These are phyloP conservation scores for Boletus rubroflammeus DNA, from an alignment of 768 basidiomycete genomes.

Conservation along the genomic window DNA sequence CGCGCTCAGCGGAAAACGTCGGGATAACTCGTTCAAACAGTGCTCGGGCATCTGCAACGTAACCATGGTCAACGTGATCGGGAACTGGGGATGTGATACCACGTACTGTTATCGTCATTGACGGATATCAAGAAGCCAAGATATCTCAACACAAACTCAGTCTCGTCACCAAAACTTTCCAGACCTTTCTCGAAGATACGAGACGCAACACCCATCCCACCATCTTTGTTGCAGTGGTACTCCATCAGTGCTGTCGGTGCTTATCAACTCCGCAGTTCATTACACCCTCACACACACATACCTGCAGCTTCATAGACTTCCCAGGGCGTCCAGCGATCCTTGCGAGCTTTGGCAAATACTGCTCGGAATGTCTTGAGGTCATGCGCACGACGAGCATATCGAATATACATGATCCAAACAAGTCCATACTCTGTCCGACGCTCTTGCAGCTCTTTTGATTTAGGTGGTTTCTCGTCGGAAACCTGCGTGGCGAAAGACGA, in stretches of 20 bases:
- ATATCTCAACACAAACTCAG: conserved; percentile 84
- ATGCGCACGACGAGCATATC: conserved; percentile 85
- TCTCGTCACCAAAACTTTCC: conserved; percentile 76
- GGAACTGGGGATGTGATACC: background rate
- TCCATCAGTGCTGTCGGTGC: conserved; percentile 77
- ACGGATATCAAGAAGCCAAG: conserved; percentile 90
- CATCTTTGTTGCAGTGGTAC: conserved; percentile 83
- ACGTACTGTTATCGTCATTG: conserved; percentile 93
- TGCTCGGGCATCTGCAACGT: conserved; percentile 79
- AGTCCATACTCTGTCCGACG: conserved; percentile 70
- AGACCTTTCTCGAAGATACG: conserved; percentile 94
- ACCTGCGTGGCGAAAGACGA: conserved; percentile 49
- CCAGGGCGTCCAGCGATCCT: conserved; percentile 77
- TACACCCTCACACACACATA: conserved; percentile 27
- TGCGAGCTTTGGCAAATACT: conserved; percentile 80
- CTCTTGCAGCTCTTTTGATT: conserved; percentile 50
- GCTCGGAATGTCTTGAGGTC: conserved; percentile 75
- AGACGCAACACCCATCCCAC: conserved; percentile 67
- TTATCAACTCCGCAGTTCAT: conserved; percentile 3
- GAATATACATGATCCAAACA: conserved; percentile 89
- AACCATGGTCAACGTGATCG: conserved; percentile 3
- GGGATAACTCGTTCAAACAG: conserved; percentile 87
- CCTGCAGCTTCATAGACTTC: conserved; percentile 92
- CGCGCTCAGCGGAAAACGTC: conserved; percentile 73
- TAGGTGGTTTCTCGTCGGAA: conserved; percentile 51